Evolutionary conservation across 192 early-diverging fungal genomes (phyloP).

Genomic region (Oehlia diaphana): DNA sequence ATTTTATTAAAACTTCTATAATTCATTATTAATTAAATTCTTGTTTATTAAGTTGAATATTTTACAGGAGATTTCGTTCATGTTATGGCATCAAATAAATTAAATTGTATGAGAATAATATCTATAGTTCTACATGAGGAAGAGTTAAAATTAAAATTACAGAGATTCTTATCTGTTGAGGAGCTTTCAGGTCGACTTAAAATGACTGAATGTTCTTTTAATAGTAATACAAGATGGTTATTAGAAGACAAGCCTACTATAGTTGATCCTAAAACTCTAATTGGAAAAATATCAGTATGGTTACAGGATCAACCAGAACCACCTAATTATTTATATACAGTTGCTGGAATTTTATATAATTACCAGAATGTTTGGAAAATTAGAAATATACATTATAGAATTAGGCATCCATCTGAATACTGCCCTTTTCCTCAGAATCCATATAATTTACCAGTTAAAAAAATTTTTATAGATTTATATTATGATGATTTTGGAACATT

Average conservation of each 20-base stretch:
- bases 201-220: no score
- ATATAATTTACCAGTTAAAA: not conserved
- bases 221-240: not conserved
- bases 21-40: not conserved
- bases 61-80: not conserved
- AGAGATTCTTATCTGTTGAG: not conserved
- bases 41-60: not conserved
- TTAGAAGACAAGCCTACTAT: not conserved
- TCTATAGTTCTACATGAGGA: not conserved
- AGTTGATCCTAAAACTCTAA: not conserved
- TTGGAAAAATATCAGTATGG: not conserved
- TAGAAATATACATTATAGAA: not conserved
- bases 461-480: not conserved
- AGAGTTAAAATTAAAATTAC: not conserved
- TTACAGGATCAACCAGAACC: not conserved
- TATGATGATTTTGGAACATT: not conserved
- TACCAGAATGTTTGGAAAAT: not conserved
- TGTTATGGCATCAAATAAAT: not conserved
- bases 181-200: not conserved
- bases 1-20: not conserved
- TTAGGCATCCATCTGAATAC: not conserved
- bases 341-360: constrained; percentile 5
- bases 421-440: not conserved
- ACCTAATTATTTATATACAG: not conserved
- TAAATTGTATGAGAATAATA: no score